Base-by-base conservation (phyloP, 495 filamentous ascomycete genomes). In the Letharia columbiana region DNA sequence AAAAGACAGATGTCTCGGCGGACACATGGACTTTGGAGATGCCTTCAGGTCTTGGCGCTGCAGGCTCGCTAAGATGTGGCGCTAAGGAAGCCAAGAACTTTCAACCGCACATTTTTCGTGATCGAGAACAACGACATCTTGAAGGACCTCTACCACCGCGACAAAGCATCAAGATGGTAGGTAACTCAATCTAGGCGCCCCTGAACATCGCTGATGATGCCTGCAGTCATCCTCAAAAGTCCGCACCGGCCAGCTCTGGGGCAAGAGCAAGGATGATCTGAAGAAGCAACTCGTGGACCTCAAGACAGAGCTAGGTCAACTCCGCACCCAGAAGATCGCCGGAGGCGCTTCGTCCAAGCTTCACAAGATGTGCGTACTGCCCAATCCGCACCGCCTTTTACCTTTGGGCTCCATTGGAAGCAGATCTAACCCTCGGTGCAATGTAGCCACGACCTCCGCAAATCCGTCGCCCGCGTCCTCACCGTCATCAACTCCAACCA, bases 401-500 rank as follows among this genome's bases (percentile, higher is more conserved):
- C 57, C 12, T 20, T 3, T 1, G 45, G 13, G 39, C 42, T 23
- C n/a, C 41, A n/a, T 17, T 17, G 49, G 41, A 62, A 68, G 35
- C 57, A 28, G 57, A 37, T 33, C 59, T 35, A 66, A 31, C 67
- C 59, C 10, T 18, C 40, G 10, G 23, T 58, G 17, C 42, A 60
- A 8, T 75, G 71, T 72, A 98, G 93, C 80, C 91, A 96, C 85
- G 94, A 99, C 81, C 85, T 99, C 79, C 92, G 94, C 83, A 99
- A 99, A 87, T 93, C 91, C 66, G 96, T 99, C 78, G 95, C 94
- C 77, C 92, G 92, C 72, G 89, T 96, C 80, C 86, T 98, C 71
- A 99, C 94, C 77, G 86, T 98, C 84, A 96, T 98, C 88, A 98
- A 98, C 86, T 87, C 90, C 79, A 98, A 93, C 85, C 95, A 98